phyloP scores from a whole-genome alignment of 306 rosid genomes.

The Geum urbanum region DNA sequence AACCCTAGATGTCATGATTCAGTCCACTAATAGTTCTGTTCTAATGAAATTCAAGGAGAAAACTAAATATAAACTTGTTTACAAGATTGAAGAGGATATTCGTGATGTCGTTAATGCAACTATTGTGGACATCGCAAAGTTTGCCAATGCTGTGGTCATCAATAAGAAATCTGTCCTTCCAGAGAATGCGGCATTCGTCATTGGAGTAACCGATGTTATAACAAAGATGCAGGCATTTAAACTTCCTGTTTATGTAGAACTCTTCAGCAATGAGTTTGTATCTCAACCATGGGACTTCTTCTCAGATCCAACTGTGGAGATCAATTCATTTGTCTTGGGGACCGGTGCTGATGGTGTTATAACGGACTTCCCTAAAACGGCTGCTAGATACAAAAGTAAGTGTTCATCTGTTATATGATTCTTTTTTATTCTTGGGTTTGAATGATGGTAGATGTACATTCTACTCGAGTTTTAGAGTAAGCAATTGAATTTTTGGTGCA shows the following conservation, averaged over 20 bases:
- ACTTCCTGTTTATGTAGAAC: constrained; percentile 67
- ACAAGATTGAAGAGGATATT: constrained; percentile 52
- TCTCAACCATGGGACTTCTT: constrained; percentile 95
- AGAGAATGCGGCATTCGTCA: constrained; percentile 17
- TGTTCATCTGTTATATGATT: constrained; percentile 17
- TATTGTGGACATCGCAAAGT: constrained; percentile 48
- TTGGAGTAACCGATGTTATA: constrained; percentile 31
- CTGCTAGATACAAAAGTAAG: constrained; percentile 87
- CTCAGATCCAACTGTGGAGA: constrained; percentile 81
- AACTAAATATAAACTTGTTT: constrained; percentile 56
- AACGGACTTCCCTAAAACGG: constrained; percentile 76
- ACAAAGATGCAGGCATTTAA: constrained; percentile 37
- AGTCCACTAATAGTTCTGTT: constrained; percentile 73
- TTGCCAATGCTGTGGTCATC: constrained; percentile 67
- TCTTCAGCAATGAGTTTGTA: constrained; percentile 82
- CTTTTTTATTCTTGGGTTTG: neutral
- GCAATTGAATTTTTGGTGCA: constrained; percentile 18
- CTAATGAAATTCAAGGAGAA: constrained; percentile 53
- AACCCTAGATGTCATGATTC: constrained; percentile 58
- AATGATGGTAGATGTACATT: neutral
- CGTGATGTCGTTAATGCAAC: constrained; percentile 43
- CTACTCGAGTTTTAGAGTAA: neutral
- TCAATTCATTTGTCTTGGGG: constrained; percentile 52
- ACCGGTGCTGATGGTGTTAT: constrained; percentile 54
- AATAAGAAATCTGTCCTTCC: constrained; percentile 56